These are phyloP conservation scores for Colletotrichum endophyticum DNA, from an alignment of 2,329 filamentous ascomycete species.

Conservation along the genomic window DNA sequence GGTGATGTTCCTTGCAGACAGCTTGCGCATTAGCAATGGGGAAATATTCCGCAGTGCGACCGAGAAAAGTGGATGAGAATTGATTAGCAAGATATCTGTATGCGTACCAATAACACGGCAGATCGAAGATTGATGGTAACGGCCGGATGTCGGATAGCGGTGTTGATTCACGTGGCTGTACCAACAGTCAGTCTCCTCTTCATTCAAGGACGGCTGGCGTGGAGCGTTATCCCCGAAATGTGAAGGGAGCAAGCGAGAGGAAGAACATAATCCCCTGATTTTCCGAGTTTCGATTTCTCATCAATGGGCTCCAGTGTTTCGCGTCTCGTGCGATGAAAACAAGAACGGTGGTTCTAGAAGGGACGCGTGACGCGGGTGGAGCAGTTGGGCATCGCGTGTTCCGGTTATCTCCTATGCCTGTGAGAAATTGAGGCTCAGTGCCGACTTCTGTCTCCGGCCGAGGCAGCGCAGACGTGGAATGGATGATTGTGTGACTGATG, in stretches of 20 bases:
- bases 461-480: not conserved
- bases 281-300: not conserved
- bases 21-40: not conserved
- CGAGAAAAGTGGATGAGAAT: conserved; percentile 8
- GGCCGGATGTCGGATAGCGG: not conserved
- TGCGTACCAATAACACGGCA: not conserved
- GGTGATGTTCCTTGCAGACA: not conserved
- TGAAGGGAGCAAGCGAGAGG: not conserved
- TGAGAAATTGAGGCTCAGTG: not conserved
- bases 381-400: not conserved
- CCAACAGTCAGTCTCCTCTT: not conserved
- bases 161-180: not conserved
- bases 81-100: not conserved
- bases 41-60: conserved; percentile 11
- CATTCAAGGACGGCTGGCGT: not conserved
- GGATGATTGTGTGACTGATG: not conserved
- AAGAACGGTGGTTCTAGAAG: not conserved
- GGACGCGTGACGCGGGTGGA: not conserved
- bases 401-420: not conserved
- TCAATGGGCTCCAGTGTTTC: not conserved
- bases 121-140: not conserved
- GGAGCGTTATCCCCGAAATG: not conserved
- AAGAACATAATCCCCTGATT: not conserved
- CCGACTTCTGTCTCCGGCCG: not conserved
- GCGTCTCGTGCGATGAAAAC: not conserved